phyloP scores from a whole-genome alignment of 768 basidiomycete genomes.

The Naganishia randhawae region DNA sequence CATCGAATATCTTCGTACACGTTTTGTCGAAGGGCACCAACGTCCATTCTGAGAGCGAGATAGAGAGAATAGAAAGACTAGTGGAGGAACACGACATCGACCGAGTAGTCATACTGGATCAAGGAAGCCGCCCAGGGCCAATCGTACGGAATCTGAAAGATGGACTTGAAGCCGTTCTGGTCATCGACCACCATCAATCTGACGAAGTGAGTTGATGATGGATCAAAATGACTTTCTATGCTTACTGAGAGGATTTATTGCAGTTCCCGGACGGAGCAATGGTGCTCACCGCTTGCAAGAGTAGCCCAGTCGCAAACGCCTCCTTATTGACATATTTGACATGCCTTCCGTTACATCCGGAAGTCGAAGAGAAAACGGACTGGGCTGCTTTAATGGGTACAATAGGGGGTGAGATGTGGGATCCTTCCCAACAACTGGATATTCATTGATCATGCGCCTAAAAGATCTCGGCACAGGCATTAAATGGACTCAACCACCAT shows the following conservation, averaged over 20 bases:
- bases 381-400: constrained; percentile 54
- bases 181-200: constrained; percentile 57
- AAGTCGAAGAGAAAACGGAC: constrained; percentile 43
- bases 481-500: constrained; percentile 46
- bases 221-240: not conserved
- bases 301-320: constrained; percentile 54
- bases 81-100: constrained; percentile 38
- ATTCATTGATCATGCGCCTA: not conserved
- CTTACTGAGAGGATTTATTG: not conserved
- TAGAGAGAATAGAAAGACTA: constrained; percentile 39
- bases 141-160: constrained; percentile 37
- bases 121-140: constrained; percentile 54
- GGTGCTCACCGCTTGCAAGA: constrained; percentile 53
- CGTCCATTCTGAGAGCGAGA: constrained; percentile 51
- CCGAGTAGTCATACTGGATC: constrained; percentile 54
- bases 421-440: not conserved
- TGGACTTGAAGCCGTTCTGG: constrained; percentile 43
- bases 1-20: constrained; percentile 49
- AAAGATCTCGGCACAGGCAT: constrained; percentile 44
- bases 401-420: constrained; percentile 52
- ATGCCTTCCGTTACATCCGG: constrained; percentile 50
- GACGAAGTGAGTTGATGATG: constrained; percentile 40
- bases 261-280: constrained; percentile 34
- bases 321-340: constrained; percentile 54
- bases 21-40: constrained; percentile 54